Evolutionary conservation across 371 early-diverging fungal species (phyloP).

Genomic region (Homolaphlyctis polyrhiza): DNA sequence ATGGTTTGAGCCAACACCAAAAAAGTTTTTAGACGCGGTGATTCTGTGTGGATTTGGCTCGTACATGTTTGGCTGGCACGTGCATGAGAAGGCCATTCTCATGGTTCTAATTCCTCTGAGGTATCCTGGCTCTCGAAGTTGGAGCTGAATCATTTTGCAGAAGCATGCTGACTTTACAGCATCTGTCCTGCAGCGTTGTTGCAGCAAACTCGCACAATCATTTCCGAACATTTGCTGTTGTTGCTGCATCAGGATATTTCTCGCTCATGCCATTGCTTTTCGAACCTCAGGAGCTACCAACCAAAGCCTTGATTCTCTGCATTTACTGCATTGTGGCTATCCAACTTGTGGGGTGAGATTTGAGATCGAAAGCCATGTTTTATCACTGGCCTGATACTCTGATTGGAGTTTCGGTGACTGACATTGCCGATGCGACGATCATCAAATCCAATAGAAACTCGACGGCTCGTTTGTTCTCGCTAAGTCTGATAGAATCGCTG

Average conservation of each 20-base stretch:
- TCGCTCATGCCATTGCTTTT: conserved; percentile 87
- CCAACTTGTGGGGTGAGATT: conserved; percentile 11
- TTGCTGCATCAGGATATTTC: conserved; percentile 67
- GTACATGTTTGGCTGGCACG: conserved; percentile 96
- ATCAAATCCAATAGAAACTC: neutral
- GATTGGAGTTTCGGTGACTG: conserved; percentile 4
- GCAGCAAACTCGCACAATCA: conserved; percentile 14
- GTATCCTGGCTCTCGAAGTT: conserved; percentile 17
- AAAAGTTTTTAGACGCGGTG: conserved; percentile 68
- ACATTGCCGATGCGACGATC: neutral
- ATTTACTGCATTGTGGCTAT: conserved; percentile 11
- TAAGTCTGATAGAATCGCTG: conserved; percentile 41
- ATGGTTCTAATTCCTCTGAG: conserved; percentile 77
- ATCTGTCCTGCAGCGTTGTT: conserved; percentile 14
- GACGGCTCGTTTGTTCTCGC: conserved; percentile 1
- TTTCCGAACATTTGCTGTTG: conserved; percentile 53
- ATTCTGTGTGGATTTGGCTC: conserved; percentile 81
- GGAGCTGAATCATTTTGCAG: conserved; percentile 14
- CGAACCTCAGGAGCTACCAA: conserved; percentile 51
- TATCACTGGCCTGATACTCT: conserved; percentile 4
- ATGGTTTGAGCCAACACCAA: conserved; percentile 63
- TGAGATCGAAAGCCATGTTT: neutral
- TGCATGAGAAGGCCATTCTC: conserved; percentile 95
- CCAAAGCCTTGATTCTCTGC: conserved; percentile 4
- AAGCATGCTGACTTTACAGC: conserved; percentile 6